Base-by-base conservation (phyloP, 2,329 filamentous ascomycete genomes). In the Cyphellophora europaea region DNA sequence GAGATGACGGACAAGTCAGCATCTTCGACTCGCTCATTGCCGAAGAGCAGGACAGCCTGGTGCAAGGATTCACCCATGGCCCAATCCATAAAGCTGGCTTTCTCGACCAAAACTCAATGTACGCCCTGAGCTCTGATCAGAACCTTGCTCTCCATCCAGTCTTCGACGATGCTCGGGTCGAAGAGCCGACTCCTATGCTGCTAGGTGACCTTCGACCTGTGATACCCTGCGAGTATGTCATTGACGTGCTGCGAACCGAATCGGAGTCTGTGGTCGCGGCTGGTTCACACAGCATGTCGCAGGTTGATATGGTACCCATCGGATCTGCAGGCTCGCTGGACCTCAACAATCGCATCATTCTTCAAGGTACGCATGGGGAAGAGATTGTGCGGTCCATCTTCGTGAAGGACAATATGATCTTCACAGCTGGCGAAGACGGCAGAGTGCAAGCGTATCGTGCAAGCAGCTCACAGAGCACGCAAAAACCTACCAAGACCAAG, bases 51-150 rank as follows among this genome's bases (percentile, higher is more conserved):
- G 75, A 79, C 33, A 73, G 74, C 2, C 56, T 79, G 18, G 61
- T 73, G 33, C 73, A 77, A 49, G 72, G 77, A 19, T 66, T 77
- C 51, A 79, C 78, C 49, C 74, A 78, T 45, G 61, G 69, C 31
- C 77, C 75, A 5, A 67, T 79, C 32, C 73, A 77, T 43, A 72
- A 72, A 44, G 71, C 74, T 14, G 74, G 72, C 2, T 77, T 77
- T 53, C 57, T 79, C 15, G 66, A 62, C 11, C 54, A 63, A 4
- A 53, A 58, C 21, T 59, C 67, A 27, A 65, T 76, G 35, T 78
- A 70, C 44, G 72, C 72, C 4, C 59, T 79, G 6, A 76, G 73
- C 37, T 75, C 76, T 3, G 75, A 79, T 43, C 75, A 79, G 49
- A 66, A 67, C 14, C 66, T 78, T 47, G 69, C 71, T 6, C 65